Percentiles rank a stretch among this genome's conserved stretches.
Evolutionary conservation across 2,329 filamentous ascomycete genomes (phyloP).

Genomic region (Balansia obtecta): DNA sequence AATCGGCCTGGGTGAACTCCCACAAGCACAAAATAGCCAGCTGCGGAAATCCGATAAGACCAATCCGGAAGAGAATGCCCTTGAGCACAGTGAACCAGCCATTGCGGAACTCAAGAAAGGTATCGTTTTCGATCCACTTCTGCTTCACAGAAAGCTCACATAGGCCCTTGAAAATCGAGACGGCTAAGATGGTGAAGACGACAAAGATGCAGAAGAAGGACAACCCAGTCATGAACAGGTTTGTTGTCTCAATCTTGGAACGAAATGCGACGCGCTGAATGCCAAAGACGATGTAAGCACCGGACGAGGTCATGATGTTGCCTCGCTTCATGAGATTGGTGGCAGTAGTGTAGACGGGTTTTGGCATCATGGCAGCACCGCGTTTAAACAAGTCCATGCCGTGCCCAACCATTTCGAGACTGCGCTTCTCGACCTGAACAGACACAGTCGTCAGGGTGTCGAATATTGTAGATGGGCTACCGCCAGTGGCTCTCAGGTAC

Average conservation of each 20-base stretch:
- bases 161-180: slow-evolving; percentile 67
- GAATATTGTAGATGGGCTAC: slow-evolving; percentile 67
- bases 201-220: slow-evolving; percentile 83
- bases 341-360: slow-evolving; percentile 21
- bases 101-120: slow-evolving; percentile 86
- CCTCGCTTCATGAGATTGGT: slow-evolving; percentile 38
- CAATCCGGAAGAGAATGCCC: slow-evolving; percentile 83
- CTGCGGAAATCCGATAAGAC: slow-evolving; percentile 83
- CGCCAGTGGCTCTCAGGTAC: slow-evolving; percentile 91
- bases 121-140: slow-evolving; percentile 69
- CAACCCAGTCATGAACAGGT: slow-evolving; percentile 86
- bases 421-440: slow-evolving; percentile 66
- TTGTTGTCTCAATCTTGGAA: slow-evolving; percentile 70
- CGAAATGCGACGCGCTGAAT: slow-evolving; percentile 78
- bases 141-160: slow-evolving; percentile 66
- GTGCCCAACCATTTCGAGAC: slow-evolving; percentile 25
- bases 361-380: slow-evolving; percentile 37
- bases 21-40: slow-evolving; percentile 84
- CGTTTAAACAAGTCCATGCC: slow-evolving; percentile 40
- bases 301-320: slow-evolving; percentile 40
- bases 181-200: slow-evolving; percentile 56
- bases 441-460: slow-evolving; percentile 63
- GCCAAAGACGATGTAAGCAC: slow-evolving; percentile 56
- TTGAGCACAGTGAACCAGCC: slow-evolving; percentile 89
- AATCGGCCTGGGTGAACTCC: slow-evolving; percentile 83